Percentiles rank a stretch among this genome's conserved stretches.
Conservation (phyloP, 768 basidiomycete genomes). For the Pulveroboletus sp. region DNA sequence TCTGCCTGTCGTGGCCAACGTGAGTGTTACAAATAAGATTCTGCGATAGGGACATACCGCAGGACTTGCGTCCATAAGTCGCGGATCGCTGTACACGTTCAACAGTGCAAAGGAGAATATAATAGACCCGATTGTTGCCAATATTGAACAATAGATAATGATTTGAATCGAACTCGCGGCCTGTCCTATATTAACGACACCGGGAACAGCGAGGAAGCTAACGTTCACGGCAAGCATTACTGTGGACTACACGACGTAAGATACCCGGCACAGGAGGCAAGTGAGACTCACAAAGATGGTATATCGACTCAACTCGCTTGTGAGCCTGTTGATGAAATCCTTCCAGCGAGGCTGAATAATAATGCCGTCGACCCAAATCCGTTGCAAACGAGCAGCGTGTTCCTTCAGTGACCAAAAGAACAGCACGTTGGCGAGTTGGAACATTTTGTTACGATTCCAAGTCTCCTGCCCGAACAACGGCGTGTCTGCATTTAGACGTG, state of each 20-base stretch:
- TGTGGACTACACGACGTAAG: not conserved
- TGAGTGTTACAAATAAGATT: not conserved
- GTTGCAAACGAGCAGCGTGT: constrained; percentile 4
- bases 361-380: not conserved
- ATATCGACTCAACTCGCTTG: not conserved
- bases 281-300: not conserved
- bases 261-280: not conserved
- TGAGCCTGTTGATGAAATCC: not conserved
- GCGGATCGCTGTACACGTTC: not conserved
- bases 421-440: not conserved
- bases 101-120: not conserved
- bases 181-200: not conserved
- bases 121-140: not conserved
- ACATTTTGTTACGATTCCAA: constrained; percentile 2
- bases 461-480: constrained; percentile 1
- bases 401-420: constrained; percentile 7
- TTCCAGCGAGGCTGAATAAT: not conserved
- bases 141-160: not conserved
- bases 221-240: not conserved
- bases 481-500: constrained; percentile 6
- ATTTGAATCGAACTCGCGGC: not conserved
- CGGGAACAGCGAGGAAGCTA: not conserved
- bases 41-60: not conserved
- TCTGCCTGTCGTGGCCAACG: not conserved
- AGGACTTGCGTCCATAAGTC: not conserved